phyloP scores from a whole-genome alignment of 345 rosid species.

The Eucalyptus albens region DNA sequence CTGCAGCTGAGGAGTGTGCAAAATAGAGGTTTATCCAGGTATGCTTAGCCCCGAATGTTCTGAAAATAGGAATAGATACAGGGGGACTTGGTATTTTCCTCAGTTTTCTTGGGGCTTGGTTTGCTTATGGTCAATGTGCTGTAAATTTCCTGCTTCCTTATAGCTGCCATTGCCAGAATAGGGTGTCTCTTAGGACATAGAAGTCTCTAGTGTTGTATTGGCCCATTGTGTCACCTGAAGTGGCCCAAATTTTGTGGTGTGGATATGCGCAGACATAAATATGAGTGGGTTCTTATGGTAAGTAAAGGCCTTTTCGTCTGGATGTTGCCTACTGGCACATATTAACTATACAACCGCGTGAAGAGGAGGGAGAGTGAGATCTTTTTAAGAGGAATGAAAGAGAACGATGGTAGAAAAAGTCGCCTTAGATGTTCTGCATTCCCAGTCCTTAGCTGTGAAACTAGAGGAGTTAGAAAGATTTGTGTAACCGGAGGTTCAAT shows the following conservation, averaged over 20 bases:
- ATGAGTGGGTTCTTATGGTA: background rate
- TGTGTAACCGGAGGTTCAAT: background rate
- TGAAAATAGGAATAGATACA: background rate
- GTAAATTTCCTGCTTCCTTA: background rate
- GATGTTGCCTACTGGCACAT: background rate
- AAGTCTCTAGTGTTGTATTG: background rate
- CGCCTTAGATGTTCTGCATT: background rate
- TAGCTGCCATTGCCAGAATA: background rate
- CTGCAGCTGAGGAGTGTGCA: conserved; percentile 9
- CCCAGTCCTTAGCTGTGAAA: background rate
- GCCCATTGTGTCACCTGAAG: background rate
- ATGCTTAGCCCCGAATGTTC: background rate
- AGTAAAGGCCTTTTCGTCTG: background rate
- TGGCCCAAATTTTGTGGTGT: background rate
- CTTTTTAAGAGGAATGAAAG: background rate
- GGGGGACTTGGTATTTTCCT: background rate
- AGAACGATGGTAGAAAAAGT: background rate
- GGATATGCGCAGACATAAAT: background rate
- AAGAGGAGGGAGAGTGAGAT: background rate
- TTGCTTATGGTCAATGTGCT: background rate
- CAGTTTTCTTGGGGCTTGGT: background rate
- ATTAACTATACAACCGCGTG: background rate
- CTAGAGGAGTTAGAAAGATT: background rate
- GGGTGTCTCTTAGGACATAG: background rate
- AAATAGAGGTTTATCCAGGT: background rate